Base-by-base conservation (phyloP, 192 early-diverging fungal genomes). In the Funneliformis geosporum region DNA sequence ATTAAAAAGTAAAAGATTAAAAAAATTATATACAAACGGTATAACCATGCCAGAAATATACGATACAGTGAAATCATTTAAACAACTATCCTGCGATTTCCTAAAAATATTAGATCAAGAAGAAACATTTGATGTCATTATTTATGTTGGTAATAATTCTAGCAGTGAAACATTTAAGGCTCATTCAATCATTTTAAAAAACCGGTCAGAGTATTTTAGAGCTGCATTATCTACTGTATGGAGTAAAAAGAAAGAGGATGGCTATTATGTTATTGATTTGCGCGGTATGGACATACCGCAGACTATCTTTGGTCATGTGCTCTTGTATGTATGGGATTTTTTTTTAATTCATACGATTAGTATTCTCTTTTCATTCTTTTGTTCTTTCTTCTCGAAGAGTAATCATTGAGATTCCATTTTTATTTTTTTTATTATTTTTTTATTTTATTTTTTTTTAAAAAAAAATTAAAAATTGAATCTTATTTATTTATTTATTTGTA, bases 111-210 rank as follows among this genome's bases (percentile, higher is more conserved):
- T 69, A 69, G 39, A 69, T 42, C 67, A 69, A 55, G 55, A 74
- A 74, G 73, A 74, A 40, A 60, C 46, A 8, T 74, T 39, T 39
- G 73, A 74, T 21, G 73, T 74, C 16, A 47, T 74, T 27, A 59
- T 74, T 59, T 18, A 59, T 38, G 73, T 74, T 21, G 73, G 73
- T 21, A 50, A 74, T 21, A 50, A 60, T 28, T 9, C 23, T 16
- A 39, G 5, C 16, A 38, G 28, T 39, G 55, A 39, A 25, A 21
- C 46, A 28, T 74, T 50, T 74, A 50, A 39, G 39, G 73, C 73
- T 39, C 73, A 74, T 55, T 74, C 73, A 14, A 74, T 74, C 10
- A 74, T 74, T 74, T 60, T 74, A 50, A 74, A 55, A 33, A 74
- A 47, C 39, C 46, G 73, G 5, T 74, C 73, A 16, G 73, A 74